Evolutionary conservation across 768 basidiomycete genomes (phyloP), one percentile per base, ranked within the genome.

Genomic region (Amanita phalloides): DNA sequence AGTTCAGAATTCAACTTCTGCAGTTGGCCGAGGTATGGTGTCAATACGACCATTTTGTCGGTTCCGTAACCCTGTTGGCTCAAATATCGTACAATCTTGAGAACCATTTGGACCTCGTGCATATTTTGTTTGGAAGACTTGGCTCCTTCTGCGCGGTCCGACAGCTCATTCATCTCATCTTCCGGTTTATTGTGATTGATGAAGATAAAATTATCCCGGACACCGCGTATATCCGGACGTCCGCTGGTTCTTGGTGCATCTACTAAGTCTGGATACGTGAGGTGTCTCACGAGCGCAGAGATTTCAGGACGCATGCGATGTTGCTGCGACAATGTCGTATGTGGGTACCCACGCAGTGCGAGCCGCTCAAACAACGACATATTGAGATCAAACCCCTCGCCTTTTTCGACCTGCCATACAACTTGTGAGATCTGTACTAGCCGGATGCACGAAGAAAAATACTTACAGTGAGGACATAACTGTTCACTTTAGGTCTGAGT

Each of bases 261-360:
- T 1, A 66, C 57, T 9, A 86, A 75, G 13, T 78, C 78, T 0
- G 81, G 81, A 56, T 87, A 86, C 0, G 83, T 86, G 13, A 86
- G 68, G 6, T 67, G 58, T 11, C 84, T 75, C 32, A 86, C 72
- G 21, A 85, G 66, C 0, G 71, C 57, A 5, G 85, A 82, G 10
- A 86, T 86, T 55, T 86, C 82, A 0, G 84, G 85, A 6, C 84
- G 72, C 85, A 86, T 86, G 10, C 85, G 77, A 58, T 86, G 84
- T 54, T 86, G 85, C 41, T 72, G 59, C 0, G 56, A 60, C 14
- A 86, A 73, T 0, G 72, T 78, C 44, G 64, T 56, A 59, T 86
- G 84, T 0, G 84, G 84, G 57, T 79, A 86, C 0, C 73, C 76
- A 53, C 73, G 72, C 8, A 77, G 61, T 17, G 85, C 78, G 1